These are phyloP conservation scores for Pistacia integerrima DNA, from an alignment of 345 rosid species.

Conservation along the genomic window DNA sequence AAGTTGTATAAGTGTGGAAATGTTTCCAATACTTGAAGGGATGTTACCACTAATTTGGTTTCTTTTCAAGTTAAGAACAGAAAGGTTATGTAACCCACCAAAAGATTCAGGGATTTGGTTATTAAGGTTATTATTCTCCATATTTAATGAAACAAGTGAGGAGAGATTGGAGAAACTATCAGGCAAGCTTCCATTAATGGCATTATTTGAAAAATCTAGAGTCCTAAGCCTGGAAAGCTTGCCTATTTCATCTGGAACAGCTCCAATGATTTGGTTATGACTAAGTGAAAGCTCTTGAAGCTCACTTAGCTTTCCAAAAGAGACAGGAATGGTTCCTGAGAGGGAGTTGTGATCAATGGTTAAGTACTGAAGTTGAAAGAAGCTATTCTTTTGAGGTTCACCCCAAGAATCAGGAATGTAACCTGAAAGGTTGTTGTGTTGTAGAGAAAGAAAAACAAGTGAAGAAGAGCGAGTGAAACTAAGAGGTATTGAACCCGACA, in stretches of 20 bases:
- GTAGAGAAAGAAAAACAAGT: slow-evolving; percentile 54
- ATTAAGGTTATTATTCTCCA: slow-evolving; percentile 42
- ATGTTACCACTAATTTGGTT: slow-evolving; percentile 64
- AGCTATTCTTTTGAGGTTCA: slow-evolving; percentile 14
- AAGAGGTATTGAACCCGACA: slow-evolving; percentile 52
- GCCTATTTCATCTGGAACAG: slow-evolving; percentile 55
- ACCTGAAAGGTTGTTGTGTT: slow-evolving; percentile 64
- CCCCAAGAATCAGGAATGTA: slow-evolving; percentile 53
- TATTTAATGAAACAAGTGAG: slow-evolving; percentile 43
- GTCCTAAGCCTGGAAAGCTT: slow-evolving; percentile 41
- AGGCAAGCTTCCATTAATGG: slow-evolving; percentile 56
- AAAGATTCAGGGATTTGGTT: slow-evolving; percentile 45
- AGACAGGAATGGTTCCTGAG: slow-evolving; percentile 59
- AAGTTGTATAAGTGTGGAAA: slow-evolving; percentile 43
- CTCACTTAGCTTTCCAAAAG: slow-evolving; percentile 44
- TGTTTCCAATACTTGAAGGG: slow-evolving; percentile 54
- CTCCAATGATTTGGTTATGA: slow-evolving; percentile 58
- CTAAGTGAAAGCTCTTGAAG: slow-evolving; percentile 58
- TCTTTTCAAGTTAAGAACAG: slow-evolving; percentile 56
- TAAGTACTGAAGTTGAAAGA: slow-evolving; percentile 35
- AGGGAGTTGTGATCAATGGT: slow-evolving; percentile 46
- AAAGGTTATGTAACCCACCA: slow-evolving; percentile 51
- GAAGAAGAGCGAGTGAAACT: slow-evolving; percentile 50
- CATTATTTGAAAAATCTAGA: slow-evolving; percentile 58
- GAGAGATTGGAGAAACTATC: slow-evolving; percentile 41